Conservation (phyloP, 805 yeast species). For the Metschnikowia gelsemii region DNA sequence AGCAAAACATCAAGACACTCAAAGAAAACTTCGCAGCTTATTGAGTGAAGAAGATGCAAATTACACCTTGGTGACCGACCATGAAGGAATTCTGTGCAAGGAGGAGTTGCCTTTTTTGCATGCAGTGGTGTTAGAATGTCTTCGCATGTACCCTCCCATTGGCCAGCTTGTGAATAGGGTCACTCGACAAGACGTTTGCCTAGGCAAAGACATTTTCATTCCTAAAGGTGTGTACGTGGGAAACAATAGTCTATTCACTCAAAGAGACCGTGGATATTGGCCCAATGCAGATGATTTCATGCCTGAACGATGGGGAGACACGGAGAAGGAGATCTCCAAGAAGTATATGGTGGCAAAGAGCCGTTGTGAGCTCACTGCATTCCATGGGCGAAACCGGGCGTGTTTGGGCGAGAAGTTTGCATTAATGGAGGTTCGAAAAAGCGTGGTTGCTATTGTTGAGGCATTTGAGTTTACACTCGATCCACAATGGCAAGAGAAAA, state of each 20-base stretch:
- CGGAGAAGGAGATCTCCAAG: constrained; percentile 34
- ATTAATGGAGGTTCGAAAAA: constrained; percentile 42
- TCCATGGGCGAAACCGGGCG: constrained; percentile 60
- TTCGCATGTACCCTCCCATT: constrained; percentile 55
- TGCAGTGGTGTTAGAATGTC: constrained; percentile 45
- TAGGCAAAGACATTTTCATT: constrained; percentile 44
- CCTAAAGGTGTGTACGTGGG: constrained; percentile 56
- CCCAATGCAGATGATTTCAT: constrained; percentile 40
- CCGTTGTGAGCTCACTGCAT: constrained; percentile 47
- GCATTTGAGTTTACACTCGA: constrained; percentile 38
- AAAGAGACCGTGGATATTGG: constrained; percentile 47
- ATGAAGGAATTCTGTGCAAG: too few relatives aligned
- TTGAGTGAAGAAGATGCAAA: too few relatives aligned
- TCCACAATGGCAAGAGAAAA: constrained; percentile 45
- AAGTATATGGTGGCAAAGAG: constrained; percentile 47
- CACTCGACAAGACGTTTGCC: constrained; percentile 35
- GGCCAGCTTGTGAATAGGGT: constrained; percentile 55
- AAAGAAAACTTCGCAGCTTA: constrained; percentile 30
- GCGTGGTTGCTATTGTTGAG: constrained; percentile 37
- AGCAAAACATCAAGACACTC: constrained; percentile 42
- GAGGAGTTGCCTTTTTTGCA: constrained; percentile 26
- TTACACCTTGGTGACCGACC: too few relatives aligned
- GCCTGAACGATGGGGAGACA: constrained; percentile 54
- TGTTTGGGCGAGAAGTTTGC: constrained; percentile 63
- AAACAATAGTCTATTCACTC: constrained; percentile 52